phyloP scores from a whole-genome alignment of 2,329 filamentous ascomycete genomes.

The Neonectria magnoliae region DNA sequence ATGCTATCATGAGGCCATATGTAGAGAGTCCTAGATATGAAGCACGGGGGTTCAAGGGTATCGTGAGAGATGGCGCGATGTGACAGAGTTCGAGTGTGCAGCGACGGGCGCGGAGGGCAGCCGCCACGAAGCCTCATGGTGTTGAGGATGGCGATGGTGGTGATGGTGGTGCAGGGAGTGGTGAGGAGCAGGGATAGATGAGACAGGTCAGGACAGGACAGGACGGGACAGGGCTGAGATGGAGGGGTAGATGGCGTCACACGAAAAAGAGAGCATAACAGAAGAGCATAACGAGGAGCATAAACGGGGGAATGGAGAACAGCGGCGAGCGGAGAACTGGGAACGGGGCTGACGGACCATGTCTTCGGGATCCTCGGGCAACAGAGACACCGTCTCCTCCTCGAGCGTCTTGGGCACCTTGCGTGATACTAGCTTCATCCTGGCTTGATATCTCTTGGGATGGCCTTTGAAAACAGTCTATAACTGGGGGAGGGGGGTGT shows the following conservation, averaged over 20 bases:
- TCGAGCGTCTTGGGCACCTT: slow-evolving; percentile 51
- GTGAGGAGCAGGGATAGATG: not conserved
- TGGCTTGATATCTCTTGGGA: slow-evolving; percentile 21
- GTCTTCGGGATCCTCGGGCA: slow-evolving; percentile 58
- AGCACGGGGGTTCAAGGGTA: not conserved
- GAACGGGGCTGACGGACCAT: slow-evolving; percentile 50
- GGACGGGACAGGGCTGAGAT: slow-evolving; percentile 11
- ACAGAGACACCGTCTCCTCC: slow-evolving; percentile 54
- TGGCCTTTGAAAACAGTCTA: not conserved
- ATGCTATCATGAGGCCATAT: not conserved
- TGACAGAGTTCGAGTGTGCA: not conserved
- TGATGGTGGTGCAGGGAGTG: not conserved
- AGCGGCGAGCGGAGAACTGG: slow-evolving; percentile 9
- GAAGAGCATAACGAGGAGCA: not conserved
- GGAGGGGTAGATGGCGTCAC: slow-evolving; percentile 1
- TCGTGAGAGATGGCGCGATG: not conserved
- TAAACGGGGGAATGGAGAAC: slow-evolving; percentile 17
- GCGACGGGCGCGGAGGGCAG: not conserved
- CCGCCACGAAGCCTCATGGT: not conserved
- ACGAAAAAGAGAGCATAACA: not conserved
- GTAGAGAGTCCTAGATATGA: not conserved
- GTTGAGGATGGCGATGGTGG: not conserved
- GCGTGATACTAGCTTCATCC: slow-evolving; percentile 54
- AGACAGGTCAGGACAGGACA: too few relatives aligned
- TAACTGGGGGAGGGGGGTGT: slow-evolving; percentile 6